Percentiles rank a stretch among this genome's conserved stretches.
Conservation (phyloP, 345 rosid species). For the Lepidium didymum region DNA sequence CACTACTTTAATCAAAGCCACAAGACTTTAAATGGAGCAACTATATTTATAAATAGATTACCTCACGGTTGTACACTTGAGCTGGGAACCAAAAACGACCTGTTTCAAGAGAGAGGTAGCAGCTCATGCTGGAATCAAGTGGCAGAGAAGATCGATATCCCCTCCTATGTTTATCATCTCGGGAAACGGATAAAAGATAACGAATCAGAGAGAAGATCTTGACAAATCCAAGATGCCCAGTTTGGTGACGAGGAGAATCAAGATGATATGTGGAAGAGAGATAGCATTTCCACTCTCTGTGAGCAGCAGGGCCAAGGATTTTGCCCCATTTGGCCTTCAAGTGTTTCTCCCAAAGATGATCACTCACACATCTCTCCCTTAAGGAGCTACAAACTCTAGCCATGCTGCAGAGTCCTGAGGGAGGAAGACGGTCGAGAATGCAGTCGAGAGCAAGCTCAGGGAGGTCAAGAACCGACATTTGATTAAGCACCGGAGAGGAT, state of each 20-base stretch:
- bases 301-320: conserved; percentile 69
- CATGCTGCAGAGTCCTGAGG: conserved; percentile 65
- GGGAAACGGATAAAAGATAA: conserved; percentile 43
- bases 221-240: conserved; percentile 30
- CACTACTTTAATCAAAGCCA: conserved; percentile 2
- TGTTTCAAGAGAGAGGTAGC: conserved; percentile 79
- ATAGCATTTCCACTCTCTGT: conserved; percentile 54
- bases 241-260: conserved; percentile 24
- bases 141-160: conserved; percentile 32
- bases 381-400: conserved; percentile 70
- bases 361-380: conserved; percentile 64
- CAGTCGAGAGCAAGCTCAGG: conserved; percentile 75
- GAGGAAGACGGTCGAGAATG: conserved; percentile 82
- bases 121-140: conserved; percentile 64
- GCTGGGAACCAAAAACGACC: conserved; percentile 89
- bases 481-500: conserved; percentile 22
- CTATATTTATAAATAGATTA: conserved; percentile 8
- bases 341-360: conserved; percentile 75
- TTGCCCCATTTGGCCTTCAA: conserved; percentile 73
- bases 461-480: conserved; percentile 64
- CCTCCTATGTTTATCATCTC: conserved; percentile 24
- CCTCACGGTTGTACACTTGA: conserved; percentile 96
- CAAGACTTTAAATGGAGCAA: neutral
- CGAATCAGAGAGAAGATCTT: conserved; percentile 37
- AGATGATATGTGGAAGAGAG: conserved; percentile 36